A percentile compares a stretch with the other conserved stretches of the same genome.
Conservation (phyloP, 805 yeast species). For the Brettanomyces bruxellensis region DNA sequence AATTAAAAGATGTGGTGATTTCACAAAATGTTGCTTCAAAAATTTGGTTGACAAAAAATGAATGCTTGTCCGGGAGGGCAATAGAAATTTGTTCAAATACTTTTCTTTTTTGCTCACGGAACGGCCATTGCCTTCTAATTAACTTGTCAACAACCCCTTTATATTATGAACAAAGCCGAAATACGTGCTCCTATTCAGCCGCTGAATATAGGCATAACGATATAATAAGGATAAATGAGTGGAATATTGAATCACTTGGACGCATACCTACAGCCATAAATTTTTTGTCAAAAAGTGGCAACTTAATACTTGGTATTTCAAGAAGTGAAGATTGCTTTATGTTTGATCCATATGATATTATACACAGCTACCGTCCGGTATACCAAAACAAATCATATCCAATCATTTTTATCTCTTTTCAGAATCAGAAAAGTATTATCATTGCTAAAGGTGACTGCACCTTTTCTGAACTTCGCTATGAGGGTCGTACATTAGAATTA, state of each 20-base stretch:
- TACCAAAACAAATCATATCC: background rate
- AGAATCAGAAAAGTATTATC: background rate
- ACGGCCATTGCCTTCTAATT: background rate
- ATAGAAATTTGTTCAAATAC: no score
- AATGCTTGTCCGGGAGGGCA: no score
- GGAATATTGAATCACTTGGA: background rate
- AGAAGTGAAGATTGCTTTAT: background rate
- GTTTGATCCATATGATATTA: background rate
- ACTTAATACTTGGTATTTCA: background rate
- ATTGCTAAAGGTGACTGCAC: slow-evolving; percentile 1
- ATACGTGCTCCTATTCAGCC: no score
- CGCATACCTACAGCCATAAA: background rate
- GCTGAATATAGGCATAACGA: no score
- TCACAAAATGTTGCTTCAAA: no score
- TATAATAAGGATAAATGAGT: background rate
- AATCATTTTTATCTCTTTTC: background rate
- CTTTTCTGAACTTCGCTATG: background rate
- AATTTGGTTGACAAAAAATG: no score
- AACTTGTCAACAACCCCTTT: background rate
- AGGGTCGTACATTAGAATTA: background rate
- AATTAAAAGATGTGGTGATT: no score
- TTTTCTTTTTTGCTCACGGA: background rate
- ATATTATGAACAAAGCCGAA: no score
- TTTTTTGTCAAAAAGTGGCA: background rate
- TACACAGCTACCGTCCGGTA: background rate